These are phyloP conservation scores for Camelina neglecta DNA, from an alignment of 345 rosid species.

Conservation along the genomic window DNA sequence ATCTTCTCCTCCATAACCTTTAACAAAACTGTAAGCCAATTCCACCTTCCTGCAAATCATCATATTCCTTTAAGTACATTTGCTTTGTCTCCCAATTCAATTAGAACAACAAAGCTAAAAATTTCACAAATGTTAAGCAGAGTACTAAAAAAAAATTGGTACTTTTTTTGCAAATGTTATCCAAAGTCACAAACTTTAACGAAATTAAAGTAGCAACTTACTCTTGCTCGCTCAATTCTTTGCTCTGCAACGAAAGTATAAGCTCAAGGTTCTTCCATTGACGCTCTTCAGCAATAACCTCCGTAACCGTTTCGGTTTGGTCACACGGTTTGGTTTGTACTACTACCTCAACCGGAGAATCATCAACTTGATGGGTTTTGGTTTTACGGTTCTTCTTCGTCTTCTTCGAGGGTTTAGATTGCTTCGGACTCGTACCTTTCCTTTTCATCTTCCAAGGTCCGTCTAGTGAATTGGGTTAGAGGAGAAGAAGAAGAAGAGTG, in stretches of 20 bases:
- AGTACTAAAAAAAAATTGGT: not conserved
- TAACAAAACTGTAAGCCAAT: conserved; percentile 58
- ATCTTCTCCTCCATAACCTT: conserved; percentile 31
- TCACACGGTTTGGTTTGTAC: conserved; percentile 31
- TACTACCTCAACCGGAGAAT: conserved; percentile 35
- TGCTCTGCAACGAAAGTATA: conserved; percentile 60
- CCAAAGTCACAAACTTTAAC: conserved; percentile 17
- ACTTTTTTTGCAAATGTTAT: not conserved
- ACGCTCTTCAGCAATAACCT: conserved; percentile 39
- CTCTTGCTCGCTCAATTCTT: conserved; percentile 57
- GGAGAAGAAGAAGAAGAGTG: not conserved
- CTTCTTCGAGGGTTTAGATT: conserved; percentile 34
- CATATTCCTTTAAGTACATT: not conserved
- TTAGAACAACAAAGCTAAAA: not conserved
- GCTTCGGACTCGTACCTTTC: conserved; percentile 41
- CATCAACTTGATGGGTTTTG: conserved; percentile 39
- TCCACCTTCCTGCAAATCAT: conserved; percentile 78
- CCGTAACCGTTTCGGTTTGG: conserved; percentile 22
- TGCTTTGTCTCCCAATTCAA: not conserved
- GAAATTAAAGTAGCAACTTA: conserved; percentile 39
- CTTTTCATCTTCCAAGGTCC: conserved; percentile 41
- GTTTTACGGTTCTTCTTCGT: conserved; percentile 40
- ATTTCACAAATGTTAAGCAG: not conserved
- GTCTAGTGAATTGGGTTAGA: not conserved
- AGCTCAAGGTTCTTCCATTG: conserved; percentile 83